Base-by-base conservation (phyloP, 2,329 filamentous ascomycete species). In the Diaporthe destruens region DNA sequence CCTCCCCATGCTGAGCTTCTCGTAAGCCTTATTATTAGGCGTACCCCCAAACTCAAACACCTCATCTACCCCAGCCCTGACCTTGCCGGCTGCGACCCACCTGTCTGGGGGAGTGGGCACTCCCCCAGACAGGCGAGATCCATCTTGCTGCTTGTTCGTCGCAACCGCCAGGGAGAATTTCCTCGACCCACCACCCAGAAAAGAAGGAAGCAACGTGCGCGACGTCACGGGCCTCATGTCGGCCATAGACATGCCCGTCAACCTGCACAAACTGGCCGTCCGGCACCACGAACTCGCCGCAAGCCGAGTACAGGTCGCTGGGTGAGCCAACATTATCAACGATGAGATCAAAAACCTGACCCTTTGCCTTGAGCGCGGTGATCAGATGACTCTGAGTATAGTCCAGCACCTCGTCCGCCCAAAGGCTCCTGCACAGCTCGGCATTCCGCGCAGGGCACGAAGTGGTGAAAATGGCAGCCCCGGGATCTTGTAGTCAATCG, bases 371-470 rank as follows among this genome's bases (percentile, higher is more conserved):
- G 6, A 92, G 79, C 3, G 77, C 78, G 23, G 82, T 80, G 6
- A 85, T 76, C 1, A 91, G 80, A 78, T 90, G 81, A 34, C 81
- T 78, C 0, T 81, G 79, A 14, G 85, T 86, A 77, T 92, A 92
- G 76, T 92, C 88, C 61, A 92, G 83, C 42, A 92, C 86, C 71
- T 90, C 87, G 75, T 92, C 89, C 6, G 91, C 91, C 1, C 91
- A 91, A 0, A 93, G 80, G 4, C 81, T 80, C 74, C 85, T 85
- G 78, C 88, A 90, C 1, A 92, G 79, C 56, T 88, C 85, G 0
- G 85, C 82, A 78, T 93, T 93, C 8, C 79, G 79, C 1, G 82
- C 84, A 8, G 90, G 92, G 76, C 91, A 93, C 3, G 85, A 86
- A 1, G 85, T 83, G 2, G 86, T 88, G 32, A 29, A 0, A 84